Conservation (phyloP, 1,284 basidiomycete species). For the Sutorius eximius region DNA sequence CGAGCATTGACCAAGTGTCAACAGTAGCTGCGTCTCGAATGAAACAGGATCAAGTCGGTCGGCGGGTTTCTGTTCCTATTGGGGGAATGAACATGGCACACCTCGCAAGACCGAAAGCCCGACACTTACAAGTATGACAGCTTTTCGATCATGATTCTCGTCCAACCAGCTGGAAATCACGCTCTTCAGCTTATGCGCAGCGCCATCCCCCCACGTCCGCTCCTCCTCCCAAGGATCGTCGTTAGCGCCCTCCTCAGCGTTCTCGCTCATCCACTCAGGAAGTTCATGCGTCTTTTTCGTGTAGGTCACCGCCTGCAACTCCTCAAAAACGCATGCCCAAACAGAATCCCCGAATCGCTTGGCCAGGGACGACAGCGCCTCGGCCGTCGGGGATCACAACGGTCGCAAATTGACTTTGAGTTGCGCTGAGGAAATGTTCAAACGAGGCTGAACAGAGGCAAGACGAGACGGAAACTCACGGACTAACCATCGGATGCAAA, state of each 20-base stretch:
- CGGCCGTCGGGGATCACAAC: constrained; percentile 80
- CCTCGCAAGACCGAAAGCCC: not conserved
- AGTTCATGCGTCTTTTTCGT: not conserved
- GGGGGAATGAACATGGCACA: not conserved
- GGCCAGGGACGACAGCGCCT: constrained; percentile 62
- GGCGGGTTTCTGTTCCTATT: constrained; percentile 54
- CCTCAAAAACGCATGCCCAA: constrained; percentile 70
- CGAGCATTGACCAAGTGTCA: constrained; percentile 63
- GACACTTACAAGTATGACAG: constrained; percentile 39
- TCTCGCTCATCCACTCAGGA: constrained; percentile 20
- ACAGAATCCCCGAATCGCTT: constrained; percentile 64
- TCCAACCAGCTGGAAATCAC: constrained; percentile 48
- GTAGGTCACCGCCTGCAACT: constrained; percentile 46
- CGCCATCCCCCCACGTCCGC: constrained; percentile 70
- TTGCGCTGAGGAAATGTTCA: constrained; percentile 54
- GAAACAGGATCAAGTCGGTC: constrained; percentile 75
- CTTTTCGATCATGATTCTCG: constrained; percentile 24
- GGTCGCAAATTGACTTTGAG: constrained; percentile 91
- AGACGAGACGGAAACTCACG: constrained; percentile 39
- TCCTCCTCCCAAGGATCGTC: constrained; percentile 65
- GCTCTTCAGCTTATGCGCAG: constrained; percentile 58
- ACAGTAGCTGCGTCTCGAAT: constrained; percentile 82
- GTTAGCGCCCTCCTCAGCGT: constrained; percentile 25
- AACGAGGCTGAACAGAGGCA: not conserved
- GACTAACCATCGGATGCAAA: constrained; percentile 65